These are phyloP conservation scores for Alternaria gansuensis DNA, from an alignment of 2,329 filamentous ascomycete species.

Conservation along the genomic window DNA sequence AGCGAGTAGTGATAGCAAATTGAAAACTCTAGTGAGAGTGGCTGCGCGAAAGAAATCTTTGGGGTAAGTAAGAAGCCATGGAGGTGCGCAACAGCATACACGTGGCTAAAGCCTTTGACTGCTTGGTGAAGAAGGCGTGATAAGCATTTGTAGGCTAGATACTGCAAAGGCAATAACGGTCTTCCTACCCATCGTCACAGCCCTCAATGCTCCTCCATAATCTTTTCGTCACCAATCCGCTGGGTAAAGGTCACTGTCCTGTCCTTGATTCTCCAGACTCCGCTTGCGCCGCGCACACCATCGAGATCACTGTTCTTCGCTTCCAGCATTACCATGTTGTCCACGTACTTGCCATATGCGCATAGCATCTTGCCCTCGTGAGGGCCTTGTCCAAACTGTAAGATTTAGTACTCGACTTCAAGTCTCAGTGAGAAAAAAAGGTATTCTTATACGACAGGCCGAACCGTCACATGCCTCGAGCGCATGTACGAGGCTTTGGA, in stretches of 20 bases:
- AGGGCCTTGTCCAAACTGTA: slow-evolving; percentile 53
- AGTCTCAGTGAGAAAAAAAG: background rate
- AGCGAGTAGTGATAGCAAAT: background rate
- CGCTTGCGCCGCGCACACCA: slow-evolving; percentile 51
- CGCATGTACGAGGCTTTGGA: background rate
- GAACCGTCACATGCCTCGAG: background rate
- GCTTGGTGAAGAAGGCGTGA: slow-evolving; percentile 3
- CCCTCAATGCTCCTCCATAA: slow-evolving; percentile 47
- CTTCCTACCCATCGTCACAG: background rate
- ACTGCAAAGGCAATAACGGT: background rate
- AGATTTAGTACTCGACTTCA: background rate
- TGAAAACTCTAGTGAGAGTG: background rate
- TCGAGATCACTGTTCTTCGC: slow-evolving; percentile 35
- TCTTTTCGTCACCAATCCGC: slow-evolving; percentile 47
- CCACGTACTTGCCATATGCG: slow-evolving; percentile 56
- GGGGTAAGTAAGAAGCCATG: background rate
- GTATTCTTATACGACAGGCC: background rate
- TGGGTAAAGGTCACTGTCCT: slow-evolving; percentile 53
- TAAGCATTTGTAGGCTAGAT: slow-evolving; percentile 1
- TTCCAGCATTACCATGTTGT: slow-evolving; percentile 47
- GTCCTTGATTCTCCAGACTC: slow-evolving; percentile 52
- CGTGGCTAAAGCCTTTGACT: background rate
- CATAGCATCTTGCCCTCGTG: slow-evolving; percentile 54
- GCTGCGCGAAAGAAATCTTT: background rate
- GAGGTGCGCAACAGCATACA: background rate